These are phyloP conservation scores for Mallotus nudiflorus DNA, from an alignment of 345 rosid species.

Conservation along the genomic window DNA sequence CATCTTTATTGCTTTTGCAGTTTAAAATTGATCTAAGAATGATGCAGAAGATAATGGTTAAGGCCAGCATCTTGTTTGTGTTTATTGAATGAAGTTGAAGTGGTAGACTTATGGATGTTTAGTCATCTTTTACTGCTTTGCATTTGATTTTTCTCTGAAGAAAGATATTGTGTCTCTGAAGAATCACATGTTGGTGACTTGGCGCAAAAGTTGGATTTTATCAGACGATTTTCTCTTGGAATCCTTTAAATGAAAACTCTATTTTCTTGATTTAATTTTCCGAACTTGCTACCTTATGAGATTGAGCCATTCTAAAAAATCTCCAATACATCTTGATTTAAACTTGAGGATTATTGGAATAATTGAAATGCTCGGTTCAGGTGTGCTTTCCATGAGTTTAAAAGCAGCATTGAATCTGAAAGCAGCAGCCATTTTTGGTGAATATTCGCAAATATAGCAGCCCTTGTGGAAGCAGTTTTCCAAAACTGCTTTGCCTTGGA, in stretches of 20 bases:
- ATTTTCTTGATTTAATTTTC: neutral
- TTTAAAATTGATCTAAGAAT: constrained; percentile 18
- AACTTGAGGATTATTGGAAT: neutral
- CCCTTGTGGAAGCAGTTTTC: too few species aligned
- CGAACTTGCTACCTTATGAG: neutral
- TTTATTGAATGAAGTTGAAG: constrained; percentile 11
- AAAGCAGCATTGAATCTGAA: too few species aligned
- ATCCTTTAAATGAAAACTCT: constrained; percentile 1
- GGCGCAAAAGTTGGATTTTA: neutral
- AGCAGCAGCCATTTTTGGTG: too few species aligned
- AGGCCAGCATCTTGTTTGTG: constrained; percentile 9
- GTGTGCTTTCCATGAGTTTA: neutral
- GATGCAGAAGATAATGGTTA: constrained; percentile 16
- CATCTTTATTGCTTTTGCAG: constrained; percentile 18
- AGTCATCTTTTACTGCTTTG: constrained; percentile 2
- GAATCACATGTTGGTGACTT: constrained; percentile 6
- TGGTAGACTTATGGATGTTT: constrained; percentile 21
- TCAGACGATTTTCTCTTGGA: constrained; percentile 4
- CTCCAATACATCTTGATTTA: neutral
- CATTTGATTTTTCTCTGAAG: constrained; percentile 17
- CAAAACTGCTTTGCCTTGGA: too few species aligned
- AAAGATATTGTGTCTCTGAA: constrained; percentile 1
- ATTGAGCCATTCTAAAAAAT: too few species aligned
- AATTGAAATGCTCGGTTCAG: neutral
- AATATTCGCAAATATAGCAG: too few species aligned